Conservation (phyloP, 1,284 basidiomycete genomes). For the Heimioporus retisporus region DNA sequence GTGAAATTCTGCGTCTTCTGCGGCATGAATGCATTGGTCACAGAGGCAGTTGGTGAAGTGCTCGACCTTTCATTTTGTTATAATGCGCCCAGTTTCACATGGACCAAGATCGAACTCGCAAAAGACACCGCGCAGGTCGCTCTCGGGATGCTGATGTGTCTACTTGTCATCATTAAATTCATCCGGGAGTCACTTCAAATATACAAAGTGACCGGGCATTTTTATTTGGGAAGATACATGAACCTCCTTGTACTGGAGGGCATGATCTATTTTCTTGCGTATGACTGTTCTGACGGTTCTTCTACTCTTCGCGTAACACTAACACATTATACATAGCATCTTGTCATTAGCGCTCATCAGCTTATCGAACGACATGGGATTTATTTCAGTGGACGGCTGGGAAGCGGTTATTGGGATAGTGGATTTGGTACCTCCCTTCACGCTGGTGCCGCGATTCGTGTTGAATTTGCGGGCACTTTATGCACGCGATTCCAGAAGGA, state of each 20-base stretch:
- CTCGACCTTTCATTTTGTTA: neutral
- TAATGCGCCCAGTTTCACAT: too few relatives aligned
- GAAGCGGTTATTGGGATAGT: neutral
- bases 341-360: neutral
- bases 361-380: neutral
- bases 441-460: neutral
- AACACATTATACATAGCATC: neutral
- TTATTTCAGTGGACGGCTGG: neutral
- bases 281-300: neutral
- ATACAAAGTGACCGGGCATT: neutral
- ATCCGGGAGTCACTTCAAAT: neutral
- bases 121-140: neutral
- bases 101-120: too few relatives aligned
- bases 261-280: neutral
- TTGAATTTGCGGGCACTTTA: neutral
- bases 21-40: neutral
- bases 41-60: neutral
- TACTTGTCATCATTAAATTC: neutral
- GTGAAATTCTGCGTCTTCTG: neutral
- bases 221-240: neutral
- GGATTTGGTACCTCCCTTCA: neutral
- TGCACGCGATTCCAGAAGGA: neutral
- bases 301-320: neutral
- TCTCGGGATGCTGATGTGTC: neutral
- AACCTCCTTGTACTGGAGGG: neutral